Evolutionary conservation across 192 early-diverging fungal genomes (phyloP).

Genomic region (Umbelopsis isabellina): DNA sequence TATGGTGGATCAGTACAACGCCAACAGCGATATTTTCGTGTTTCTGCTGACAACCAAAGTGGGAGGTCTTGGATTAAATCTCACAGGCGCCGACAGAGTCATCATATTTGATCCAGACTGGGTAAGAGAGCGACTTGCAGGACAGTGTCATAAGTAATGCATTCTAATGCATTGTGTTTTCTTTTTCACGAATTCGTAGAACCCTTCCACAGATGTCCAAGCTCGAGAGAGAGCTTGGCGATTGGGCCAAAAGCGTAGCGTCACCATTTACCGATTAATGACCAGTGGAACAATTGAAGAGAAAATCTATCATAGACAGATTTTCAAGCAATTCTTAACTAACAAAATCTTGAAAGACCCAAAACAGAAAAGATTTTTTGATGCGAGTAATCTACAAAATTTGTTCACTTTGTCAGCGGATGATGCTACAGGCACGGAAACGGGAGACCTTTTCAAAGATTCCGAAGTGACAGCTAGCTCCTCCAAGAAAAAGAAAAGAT

Average conservation of each 20-base stretch:
- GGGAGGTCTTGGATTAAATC: slow-evolving; percentile 93
- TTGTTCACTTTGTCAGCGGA: slow-evolving; percentile 77
- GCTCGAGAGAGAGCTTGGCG: slow-evolving; percentile 96
- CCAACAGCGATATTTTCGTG: slow-evolving; percentile 67
- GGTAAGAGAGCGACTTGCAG: slow-evolving; percentile 37
- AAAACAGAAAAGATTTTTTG: slow-evolving; percentile 87
- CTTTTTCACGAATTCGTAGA: slow-evolving; percentile 39
- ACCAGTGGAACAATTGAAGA: slow-evolving; percentile 93
- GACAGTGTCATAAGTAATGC: slow-evolving; percentile 11
- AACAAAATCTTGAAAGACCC: slow-evolving; percentile 95
- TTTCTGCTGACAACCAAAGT: slow-evolving; percentile 98
- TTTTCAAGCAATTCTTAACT: slow-evolving; percentile 97
- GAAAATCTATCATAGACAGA: slow-evolving; percentile 97
- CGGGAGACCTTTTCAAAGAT: slow-evolving; percentile 80
- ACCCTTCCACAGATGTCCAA: slow-evolving; percentile 95
- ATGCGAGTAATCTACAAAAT: slow-evolving; percentile 81
- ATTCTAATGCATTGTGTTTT: neutral
- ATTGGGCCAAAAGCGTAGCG: slow-evolving; percentile 84
- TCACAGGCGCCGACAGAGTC: slow-evolving; percentile 92
- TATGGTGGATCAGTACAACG: slow-evolving; percentile 89
- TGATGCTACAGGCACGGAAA: slow-evolving; percentile 71
- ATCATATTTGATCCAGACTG: slow-evolving; percentile 98
- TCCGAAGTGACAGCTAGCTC: slow-evolving; percentile 60
- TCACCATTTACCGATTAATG: slow-evolving; percentile 95
- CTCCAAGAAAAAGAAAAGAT: neutral